These are phyloP conservation scores for Asclepias syriaca DNA, from an alignment of 257 asterid genomes.

Conservation along the genomic window DNA sequence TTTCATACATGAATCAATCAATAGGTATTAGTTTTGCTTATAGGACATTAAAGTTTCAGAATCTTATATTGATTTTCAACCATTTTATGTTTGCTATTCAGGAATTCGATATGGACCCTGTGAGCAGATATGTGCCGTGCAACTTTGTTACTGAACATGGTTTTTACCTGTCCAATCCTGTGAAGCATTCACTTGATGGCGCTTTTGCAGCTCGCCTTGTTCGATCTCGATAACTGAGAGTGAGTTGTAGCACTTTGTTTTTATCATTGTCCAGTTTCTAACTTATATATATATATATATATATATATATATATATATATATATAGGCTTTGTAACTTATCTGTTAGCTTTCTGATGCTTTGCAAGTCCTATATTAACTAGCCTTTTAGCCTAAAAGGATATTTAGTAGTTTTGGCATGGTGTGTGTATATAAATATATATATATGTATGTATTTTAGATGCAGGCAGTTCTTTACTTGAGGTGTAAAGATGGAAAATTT, in stretches of 20 bases:
- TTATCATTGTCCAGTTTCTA: neutral
- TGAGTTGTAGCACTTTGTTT: neutral
- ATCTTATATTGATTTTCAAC: neutral
- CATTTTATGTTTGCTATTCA: conserved; percentile 21
- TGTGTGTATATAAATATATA: too few species aligned
- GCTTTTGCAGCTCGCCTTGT: conserved; percentile 96
- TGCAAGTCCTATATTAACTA: too few species aligned
- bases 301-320: too few species aligned
- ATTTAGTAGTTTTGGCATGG: neutral
- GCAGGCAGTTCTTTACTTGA: neutral
- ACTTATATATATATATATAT: too few species aligned
- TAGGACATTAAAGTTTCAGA: neutral
- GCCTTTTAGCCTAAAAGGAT: neutral
- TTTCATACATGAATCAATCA: neutral
- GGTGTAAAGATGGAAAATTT: neutral
- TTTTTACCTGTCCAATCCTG: conserved; percentile 67
- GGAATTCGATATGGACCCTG: conserved; percentile 69
- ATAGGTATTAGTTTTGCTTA: neutral
- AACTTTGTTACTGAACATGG: conserved; percentile 53
- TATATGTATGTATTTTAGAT: too few species aligned
- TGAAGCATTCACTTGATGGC: conserved; percentile 75
- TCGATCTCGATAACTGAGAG: conserved; percentile 28
- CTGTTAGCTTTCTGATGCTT: neutral
- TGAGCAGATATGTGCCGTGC: conserved; percentile 46
- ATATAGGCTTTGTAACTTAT: neutral